Evolutionary conservation across 257 asterid genomes (phyloP).

Genomic region (Coffea eugenioides): DNA sequence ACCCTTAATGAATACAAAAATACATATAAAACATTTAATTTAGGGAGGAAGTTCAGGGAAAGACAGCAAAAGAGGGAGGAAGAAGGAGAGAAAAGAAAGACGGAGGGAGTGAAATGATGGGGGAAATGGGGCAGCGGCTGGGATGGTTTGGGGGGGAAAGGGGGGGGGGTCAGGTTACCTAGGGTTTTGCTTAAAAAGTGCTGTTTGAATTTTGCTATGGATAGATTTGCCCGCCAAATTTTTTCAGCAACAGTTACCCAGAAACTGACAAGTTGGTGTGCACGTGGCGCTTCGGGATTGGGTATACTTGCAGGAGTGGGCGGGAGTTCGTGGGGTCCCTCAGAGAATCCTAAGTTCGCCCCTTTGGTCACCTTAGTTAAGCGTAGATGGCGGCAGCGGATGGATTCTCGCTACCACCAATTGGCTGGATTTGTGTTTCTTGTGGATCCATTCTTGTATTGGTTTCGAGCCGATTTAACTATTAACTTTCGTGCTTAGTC

Average conservation of each 20-base stretch:
- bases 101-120: constrained; percentile 20
- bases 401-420: not conserved
- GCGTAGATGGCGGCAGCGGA: constrained; percentile 23
- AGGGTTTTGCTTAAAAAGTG: constrained; percentile 7
- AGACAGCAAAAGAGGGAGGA: not conserved
- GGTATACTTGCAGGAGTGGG: not conserved
- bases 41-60: constrained; percentile 4
- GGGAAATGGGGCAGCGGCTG: constrained; percentile 4
- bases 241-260: constrained; percentile 49
- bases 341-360: constrained; percentile 45
- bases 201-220: constrained; percentile 42
- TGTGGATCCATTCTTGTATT: no score
- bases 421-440: no score
- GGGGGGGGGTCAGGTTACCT: constrained; percentile 40
- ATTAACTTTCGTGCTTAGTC: no score
- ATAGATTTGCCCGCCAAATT: constrained; percentile 68
- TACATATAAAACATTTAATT: not conserved
- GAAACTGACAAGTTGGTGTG: not conserved
- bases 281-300: constrained; percentile 31
- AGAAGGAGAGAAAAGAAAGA: not conserved
- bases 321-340: constrained; percentile 20
- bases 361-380: not conserved
- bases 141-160: constrained; percentile 10
- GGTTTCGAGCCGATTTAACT: no score
- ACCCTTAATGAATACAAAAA: not conserved